A percentile compares a stretch with the other conserved stretches of the same genome.
Conservation (phyloP, 768 basidiomycete genomes). For the Sporobolomyces phaffii region DNA sequence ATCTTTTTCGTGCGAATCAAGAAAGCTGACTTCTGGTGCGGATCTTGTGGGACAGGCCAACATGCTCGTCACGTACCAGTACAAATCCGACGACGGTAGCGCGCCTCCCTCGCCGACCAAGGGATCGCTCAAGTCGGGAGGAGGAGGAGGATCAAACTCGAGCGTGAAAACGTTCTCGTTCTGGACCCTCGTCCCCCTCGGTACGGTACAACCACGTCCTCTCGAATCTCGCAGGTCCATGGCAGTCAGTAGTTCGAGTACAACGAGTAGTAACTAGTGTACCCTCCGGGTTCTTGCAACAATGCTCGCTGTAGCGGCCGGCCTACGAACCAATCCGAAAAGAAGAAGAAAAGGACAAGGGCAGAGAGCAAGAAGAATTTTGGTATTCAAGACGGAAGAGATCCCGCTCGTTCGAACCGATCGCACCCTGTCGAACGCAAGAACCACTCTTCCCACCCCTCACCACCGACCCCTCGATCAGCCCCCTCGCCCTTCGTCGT, state of each 20-base stretch:
- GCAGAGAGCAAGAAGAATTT: no score
- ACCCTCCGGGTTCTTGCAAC: background rate
- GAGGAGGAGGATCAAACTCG: background rate
- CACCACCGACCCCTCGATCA: no score
- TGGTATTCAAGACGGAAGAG: no score
- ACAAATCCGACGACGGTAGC: conserved; percentile 69
- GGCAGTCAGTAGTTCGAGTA: conserved; percentile 21
- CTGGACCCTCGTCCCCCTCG: conserved; percentile 56
- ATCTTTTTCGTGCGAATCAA: background rate
- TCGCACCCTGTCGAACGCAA: conserved; percentile 18
- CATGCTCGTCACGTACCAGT: conserved; percentile 88
- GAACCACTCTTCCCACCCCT: conserved; percentile 31
- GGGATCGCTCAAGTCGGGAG: conserved; percentile 19
- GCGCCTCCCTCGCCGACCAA: conserved; percentile 45
- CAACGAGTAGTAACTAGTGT: background rate
- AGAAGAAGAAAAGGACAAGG: background rate
- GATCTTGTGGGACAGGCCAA: conserved; percentile 62
- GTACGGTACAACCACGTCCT: conserved; percentile 25
- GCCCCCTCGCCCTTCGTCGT: no score
- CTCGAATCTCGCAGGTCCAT: conserved; percentile 16
- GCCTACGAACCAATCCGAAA: background rate
- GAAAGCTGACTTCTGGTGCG: background rate
- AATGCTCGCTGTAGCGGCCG: no score
- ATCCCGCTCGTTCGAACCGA: conserved; percentile 19
- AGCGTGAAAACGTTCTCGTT: conserved; percentile 60